Percentiles rank a stretch among this genome's conserved stretches.
These are phyloP conservation scores for Purpureocillium takamizusanense DNA, from an alignment of 2,329 filamentous ascomycete genomes.

Conservation along the genomic window DNA sequence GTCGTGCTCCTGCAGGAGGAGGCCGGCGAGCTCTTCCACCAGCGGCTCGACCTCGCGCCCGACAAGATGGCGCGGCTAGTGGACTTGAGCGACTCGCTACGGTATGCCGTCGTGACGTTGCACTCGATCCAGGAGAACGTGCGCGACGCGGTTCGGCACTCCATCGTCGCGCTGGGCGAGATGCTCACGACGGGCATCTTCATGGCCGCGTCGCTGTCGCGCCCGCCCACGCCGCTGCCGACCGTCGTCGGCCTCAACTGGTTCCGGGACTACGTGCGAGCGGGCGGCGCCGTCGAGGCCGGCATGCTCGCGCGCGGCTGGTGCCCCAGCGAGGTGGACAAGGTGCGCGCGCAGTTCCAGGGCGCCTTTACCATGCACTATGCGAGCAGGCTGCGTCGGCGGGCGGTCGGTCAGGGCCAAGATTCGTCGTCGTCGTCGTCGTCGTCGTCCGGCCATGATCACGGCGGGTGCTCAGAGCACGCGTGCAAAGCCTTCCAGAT, in stretches of 20 bases:
- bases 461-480: slow-evolving; percentile 14
- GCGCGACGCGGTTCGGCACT: slow-evolving; percentile 14
- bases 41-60: slow-evolving; percentile 5
- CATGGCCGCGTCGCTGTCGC: not conserved
- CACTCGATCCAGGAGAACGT: slow-evolving; percentile 9
- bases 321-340: slow-evolving; percentile 22
- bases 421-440: too few species aligned
- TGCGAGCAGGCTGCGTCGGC: slow-evolving; percentile 11
- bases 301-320: slow-evolving; percentile 19
- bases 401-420: too few species aligned
- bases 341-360: slow-evolving; percentile 12
- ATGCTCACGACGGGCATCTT: slow-evolving; percentile 10
- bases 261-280: slow-evolving; percentile 8
- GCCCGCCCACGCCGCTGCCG: slow-evolving; percentile 5
- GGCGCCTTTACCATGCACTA: slow-evolving; percentile 15
- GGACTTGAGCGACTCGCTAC: slow-evolving; percentile 12
- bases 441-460: too few species aligned
- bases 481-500: slow-evolving; percentile 20
- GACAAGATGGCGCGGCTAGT: slow-evolving; percentile 6
- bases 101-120: slow-evolving; percentile 8
- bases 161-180: slow-evolving; percentile 18
- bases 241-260: slow-evolving; percentile 9
- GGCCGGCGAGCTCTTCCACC: slow-evolving; percentile 1
- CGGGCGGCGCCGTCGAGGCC: slow-evolving; percentile 10
- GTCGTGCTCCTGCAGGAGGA: slow-evolving; percentile 1